Evolutionary conservation across 1,284 basidiomycete genomes (phyloP).

Genomic region (Neolentinus lepideus): DNA sequence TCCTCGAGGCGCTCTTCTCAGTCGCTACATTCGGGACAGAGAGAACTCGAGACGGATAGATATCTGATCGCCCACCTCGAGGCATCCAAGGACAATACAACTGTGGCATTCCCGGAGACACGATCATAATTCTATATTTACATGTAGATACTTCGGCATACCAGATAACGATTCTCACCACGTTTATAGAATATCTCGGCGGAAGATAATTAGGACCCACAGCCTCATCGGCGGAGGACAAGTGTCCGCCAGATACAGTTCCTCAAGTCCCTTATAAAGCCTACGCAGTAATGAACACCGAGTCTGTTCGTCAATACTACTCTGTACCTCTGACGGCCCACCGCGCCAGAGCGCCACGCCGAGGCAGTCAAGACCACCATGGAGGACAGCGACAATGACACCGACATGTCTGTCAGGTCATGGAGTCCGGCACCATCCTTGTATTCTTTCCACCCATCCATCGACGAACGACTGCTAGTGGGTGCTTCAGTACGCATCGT

Average conservation of each 20-base stretch:
- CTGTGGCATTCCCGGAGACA: neutral
- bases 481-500: slow-evolving; percentile 1
- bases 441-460: slow-evolving; percentile 25
- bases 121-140: neutral
- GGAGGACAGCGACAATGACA: slow-evolving; percentile 5
- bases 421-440: slow-evolving; percentile 24
- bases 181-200: neutral
- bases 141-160: neutral
- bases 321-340: neutral
- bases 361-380: neutral
- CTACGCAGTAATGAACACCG: neutral
- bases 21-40: neutral
- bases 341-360: neutral
- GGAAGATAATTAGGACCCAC: neutral
- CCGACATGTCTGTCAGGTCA: slow-evolving; percentile 10
- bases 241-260: neutral
- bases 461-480: slow-evolving; percentile 23
- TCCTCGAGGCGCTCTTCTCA: neutral
- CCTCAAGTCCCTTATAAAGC: neutral
- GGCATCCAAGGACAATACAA: neutral
- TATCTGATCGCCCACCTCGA: neutral
- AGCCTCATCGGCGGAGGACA: neutral
- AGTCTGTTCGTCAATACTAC: neutral
- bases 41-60: neutral
- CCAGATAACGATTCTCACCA: neutral